phyloP scores from a whole-genome alignment of 352 stramenopile species.

The Phytophthora uliginosa region DNA sequence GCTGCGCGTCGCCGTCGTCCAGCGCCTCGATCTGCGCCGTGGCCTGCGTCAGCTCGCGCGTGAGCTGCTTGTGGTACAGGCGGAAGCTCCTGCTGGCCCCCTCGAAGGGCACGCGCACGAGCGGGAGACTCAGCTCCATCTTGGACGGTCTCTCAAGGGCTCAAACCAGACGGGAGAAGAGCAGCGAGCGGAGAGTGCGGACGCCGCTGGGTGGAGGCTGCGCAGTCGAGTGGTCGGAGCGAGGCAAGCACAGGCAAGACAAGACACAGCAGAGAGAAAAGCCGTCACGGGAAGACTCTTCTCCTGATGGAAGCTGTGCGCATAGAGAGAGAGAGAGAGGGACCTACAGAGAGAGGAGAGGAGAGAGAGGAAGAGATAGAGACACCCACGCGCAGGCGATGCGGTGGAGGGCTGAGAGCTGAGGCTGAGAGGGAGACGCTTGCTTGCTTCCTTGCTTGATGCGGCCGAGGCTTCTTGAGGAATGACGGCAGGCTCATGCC shows the following conservation, averaged over 20 bases:
- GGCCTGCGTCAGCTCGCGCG: conserved; percentile 64
- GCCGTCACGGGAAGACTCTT: conserved; percentile 36
- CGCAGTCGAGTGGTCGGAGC: not conserved
- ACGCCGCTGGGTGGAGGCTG: not conserved
- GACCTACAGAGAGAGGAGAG: conserved; percentile 19
- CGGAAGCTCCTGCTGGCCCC: conserved; percentile 81
- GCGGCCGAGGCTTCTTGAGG: conserved; percentile 16
- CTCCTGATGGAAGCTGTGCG: conserved; percentile 16
- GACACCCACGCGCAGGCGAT: not conserved
- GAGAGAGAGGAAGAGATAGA: not conserved
- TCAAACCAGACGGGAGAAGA: not conserved
- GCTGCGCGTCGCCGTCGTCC: conserved; percentile 62
- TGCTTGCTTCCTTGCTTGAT: not conserved
- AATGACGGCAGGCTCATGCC: not conserved
- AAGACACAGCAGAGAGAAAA: conserved; percentile 36
- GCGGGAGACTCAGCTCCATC: conserved; percentile 77
- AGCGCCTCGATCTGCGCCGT: conserved; percentile 60
- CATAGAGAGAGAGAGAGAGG: conserved; percentile 1
- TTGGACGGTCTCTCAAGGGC: not conserved
- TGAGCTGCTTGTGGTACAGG: conserved; percentile 85
- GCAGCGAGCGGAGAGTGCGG: not conserved
- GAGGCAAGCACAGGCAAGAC: conserved; percentile 14
- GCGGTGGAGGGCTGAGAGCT: not conserved
- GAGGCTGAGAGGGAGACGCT: not conserved
- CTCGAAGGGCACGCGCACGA: conserved; percentile 84